Evolutionary conservation across 2,329 filamentous ascomycete species (phyloP).

Genomic region (Fusarium illudens): DNA sequence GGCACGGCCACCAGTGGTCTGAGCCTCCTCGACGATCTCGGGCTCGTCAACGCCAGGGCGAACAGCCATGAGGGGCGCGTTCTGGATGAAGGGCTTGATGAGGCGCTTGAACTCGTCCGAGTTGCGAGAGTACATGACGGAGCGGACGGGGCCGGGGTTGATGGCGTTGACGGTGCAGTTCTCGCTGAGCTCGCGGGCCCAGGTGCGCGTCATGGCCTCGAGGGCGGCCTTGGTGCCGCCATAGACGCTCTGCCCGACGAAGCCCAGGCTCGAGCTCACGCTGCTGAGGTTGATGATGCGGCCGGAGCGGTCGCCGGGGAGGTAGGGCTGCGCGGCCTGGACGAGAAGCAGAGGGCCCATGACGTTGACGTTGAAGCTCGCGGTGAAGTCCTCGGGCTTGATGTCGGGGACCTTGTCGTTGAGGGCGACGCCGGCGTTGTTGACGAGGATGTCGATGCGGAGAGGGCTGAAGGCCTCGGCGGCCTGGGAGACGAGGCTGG

Average conservation of each 20-base stretch:
- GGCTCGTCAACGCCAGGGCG: conserved; percentile 37
- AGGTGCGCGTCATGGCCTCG: conserved; percentile 64
- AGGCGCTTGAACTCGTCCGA: conserved; percentile 42
- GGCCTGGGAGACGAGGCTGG: conserved; percentile 37
- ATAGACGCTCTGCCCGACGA: conserved; percentile 61
- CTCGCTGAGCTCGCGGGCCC: conserved; percentile 62
- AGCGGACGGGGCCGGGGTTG: conserved; percentile 63
- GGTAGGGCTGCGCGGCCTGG: conserved; percentile 72
- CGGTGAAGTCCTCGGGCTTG: conserved; percentile 69
- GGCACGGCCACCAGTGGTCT: conserved; percentile 38
- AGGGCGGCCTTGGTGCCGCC: conserved; percentile 63
- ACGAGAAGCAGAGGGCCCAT: conserved; percentile 80
- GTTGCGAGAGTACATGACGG: conserved; percentile 55
- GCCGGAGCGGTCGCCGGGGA: conserved; percentile 73
- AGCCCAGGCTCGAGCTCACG: conserved; percentile 58
- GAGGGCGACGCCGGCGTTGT: conserved; percentile 77
- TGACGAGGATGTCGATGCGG: conserved; percentile 73
- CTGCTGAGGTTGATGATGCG: conserved; percentile 63
- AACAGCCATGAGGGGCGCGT: conserved; percentile 40
- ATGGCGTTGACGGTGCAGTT: conserved; percentile 61
- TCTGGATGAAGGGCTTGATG: conserved; percentile 43
- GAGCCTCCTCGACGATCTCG: conserved; percentile 41
- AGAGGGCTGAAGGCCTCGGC: conserved; percentile 36
- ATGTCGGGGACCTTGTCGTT: conserved; percentile 71
- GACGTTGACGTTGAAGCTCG: conserved; percentile 80